Conservation (phyloP, 2,329 filamentous ascomycete genomes). For the Fusarium musae region DNA sequence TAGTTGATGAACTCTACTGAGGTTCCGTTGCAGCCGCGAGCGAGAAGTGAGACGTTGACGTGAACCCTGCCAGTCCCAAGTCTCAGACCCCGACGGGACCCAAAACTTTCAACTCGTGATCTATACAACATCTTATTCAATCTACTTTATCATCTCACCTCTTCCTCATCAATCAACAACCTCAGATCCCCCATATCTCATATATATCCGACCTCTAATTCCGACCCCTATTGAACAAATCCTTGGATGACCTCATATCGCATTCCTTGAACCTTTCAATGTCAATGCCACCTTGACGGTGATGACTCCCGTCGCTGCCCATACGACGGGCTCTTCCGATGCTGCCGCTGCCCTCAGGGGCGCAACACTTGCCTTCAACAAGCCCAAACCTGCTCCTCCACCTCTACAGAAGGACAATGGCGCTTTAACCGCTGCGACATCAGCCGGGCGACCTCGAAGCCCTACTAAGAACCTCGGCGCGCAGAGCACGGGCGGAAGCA, state of each 20-base stretch:
- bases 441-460: conserved; percentile 49
- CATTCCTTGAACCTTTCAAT: conserved; percentile 23
- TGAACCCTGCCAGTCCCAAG: conserved; percentile 13
- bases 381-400: conserved; percentile 46
- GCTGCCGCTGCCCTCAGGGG: conserved; percentile 63
- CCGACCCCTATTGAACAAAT: neutral
- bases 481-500: conserved; percentile 54
- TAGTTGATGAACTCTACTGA: neutral
- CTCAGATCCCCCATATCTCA: neutral
- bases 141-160: neutral
- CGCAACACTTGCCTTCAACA: conserved; percentile 66
- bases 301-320: conserved; percentile 51
- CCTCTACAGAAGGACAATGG: conserved; percentile 48
- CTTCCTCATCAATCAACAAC: neutral
- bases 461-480: conserved; percentile 45
- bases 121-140: conserved; percentile 4
- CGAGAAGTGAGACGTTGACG: conserved; percentile 11
- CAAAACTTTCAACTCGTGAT: conserved; percentile 6
- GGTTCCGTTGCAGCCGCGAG: conserved; percentile 29
- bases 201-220: neutral
- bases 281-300: conserved; percentile 40
- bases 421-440: conserved; percentile 59
- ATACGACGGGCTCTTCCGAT: conserved; percentile 47
- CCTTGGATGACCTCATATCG: conserved; percentile 29
- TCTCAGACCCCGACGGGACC: neutral